phyloP scores from a whole-genome alignment of 2,329 filamentous ascomycete species.

The Fonsecaea pedrosoi region DNA sequence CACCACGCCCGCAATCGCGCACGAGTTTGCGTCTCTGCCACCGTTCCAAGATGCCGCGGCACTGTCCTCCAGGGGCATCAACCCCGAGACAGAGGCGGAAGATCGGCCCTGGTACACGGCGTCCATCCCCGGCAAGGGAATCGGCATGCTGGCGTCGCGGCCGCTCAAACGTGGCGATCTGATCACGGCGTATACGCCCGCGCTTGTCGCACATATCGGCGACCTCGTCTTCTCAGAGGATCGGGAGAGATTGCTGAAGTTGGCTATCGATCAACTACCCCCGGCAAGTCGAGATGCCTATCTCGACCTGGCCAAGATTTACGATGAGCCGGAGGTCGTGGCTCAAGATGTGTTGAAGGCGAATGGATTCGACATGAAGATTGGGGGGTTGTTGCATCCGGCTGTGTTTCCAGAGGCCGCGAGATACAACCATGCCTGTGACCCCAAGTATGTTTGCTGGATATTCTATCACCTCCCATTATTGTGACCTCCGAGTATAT shows the following conservation, averaged over 20 bases:
- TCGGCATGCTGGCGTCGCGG: conserved; percentile 30
- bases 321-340: conserved; percentile 21
- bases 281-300: conserved; percentile 19
- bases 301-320: conserved; percentile 28
- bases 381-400: conserved; percentile 31
- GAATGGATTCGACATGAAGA: conserved; percentile 34
- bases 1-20: conserved; percentile 30
- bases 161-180: conserved; percentile 28
- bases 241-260: conserved; percentile 27
- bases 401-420: conserved; percentile 34
- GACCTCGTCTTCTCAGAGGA: conserved; percentile 22
- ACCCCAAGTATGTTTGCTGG: conserved; percentile 31
- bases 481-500: neutral
- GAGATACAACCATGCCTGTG: conserved; percentile 35
- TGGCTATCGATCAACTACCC: conserved; percentile 30
- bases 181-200: conserved; percentile 29
- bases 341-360: conserved; percentile 35
- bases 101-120: conserved; percentile 21
- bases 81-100: neutral
- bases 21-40: conserved; percentile 17
- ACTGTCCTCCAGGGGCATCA: conserved; percentile 21
- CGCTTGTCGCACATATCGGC: conserved; percentile 29
- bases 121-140: conserved; percentile 27
- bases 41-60: conserved; percentile 25
- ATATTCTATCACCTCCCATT: neutral